phyloP scores from a whole-genome alignment of 495 filamentous ascomycete genomes.

The Trichoderma gamsii region DNA sequence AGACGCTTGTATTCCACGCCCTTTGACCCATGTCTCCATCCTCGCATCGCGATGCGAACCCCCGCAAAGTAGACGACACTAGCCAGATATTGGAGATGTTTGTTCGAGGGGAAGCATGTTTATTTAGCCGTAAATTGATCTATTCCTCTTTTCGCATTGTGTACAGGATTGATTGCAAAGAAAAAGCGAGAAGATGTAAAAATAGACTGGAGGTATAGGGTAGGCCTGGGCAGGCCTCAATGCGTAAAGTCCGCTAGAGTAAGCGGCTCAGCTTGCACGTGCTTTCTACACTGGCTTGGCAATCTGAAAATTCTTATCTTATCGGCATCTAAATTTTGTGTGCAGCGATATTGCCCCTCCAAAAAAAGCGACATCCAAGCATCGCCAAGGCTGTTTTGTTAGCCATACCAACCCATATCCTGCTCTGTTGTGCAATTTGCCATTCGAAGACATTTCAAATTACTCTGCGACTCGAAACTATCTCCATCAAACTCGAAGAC shows the following conservation, averaged over 20 bases:
- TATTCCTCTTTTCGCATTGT: no score
- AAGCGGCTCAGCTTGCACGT: background rate
- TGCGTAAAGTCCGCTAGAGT: no score
- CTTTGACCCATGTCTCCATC: background rate
- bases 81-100: background rate
- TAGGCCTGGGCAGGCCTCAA: no score
- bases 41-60: background rate
- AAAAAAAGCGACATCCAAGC: background rate
- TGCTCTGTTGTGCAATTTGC: background rate
- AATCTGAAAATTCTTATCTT: slow-evolving; percentile 2
- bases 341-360: slow-evolving; percentile 12
- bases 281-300: background rate
- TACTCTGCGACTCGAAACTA: background rate
- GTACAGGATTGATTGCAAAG: no score
- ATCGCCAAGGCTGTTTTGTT: background rate
- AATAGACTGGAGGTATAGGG: no score
- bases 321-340: slow-evolving; percentile 1
- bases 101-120: no score
- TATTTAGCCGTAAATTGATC: no score
- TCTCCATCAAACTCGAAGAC: background rate
- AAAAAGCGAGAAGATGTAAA: no score
- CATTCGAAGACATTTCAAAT: background rate
- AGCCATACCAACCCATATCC: background rate
- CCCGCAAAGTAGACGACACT: background rate
- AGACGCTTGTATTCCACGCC: background rate